These are phyloP conservation scores for Coleophoma eucalyptorum DNA, from an alignment of 2,329 filamentous ascomycete species.

Conservation along the genomic window DNA sequence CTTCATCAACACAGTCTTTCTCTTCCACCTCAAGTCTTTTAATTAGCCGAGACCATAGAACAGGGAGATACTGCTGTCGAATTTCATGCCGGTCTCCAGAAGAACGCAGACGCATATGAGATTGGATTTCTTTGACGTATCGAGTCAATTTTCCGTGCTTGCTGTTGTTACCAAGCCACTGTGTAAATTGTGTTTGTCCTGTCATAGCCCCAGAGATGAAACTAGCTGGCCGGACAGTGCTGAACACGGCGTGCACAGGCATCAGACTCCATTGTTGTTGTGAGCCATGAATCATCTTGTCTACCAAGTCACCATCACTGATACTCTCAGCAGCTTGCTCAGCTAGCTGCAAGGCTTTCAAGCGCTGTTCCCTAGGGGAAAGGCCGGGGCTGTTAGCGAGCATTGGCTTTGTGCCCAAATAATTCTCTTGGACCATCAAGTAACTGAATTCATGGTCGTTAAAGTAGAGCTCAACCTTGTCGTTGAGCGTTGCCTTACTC, in stretches of 20 bases:
- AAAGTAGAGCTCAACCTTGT: conserved; percentile 98
- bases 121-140: conserved; percentile 88
- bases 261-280: conserved; percentile 99
- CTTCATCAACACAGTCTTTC: conserved; percentile 73
- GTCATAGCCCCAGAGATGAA: conserved; percentile 77
- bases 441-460: conserved; percentile 98
- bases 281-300: conserved; percentile 96
- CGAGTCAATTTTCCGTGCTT: conserved; percentile 75
- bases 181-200: conserved; percentile 71
- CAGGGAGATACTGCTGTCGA: conserved; percentile 87
- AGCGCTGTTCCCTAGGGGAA: conserved; percentile 62
- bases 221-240: conserved; percentile 87
- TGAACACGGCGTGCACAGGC: conserved; percentile 94
- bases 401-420: conserved; percentile 77
- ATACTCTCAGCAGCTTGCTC: conserved; percentile 93
- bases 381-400: conserved; percentile 53
- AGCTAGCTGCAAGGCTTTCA: conserved; percentile 82
- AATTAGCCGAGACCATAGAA: conserved; percentile 79
- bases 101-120: conserved; percentile 89
- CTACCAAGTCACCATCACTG: conserved; percentile 92
- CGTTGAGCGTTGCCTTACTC: conserved; percentile 85
- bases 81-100: conserved; percentile 92
- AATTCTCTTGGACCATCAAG: conserved; percentile 98
- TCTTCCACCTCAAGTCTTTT: conserved; percentile 73
- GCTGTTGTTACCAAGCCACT: conserved; percentile 95